phyloP scores from a whole-genome alignment of 129 eudicot species.

The Artemisia tridentata region DNA sequence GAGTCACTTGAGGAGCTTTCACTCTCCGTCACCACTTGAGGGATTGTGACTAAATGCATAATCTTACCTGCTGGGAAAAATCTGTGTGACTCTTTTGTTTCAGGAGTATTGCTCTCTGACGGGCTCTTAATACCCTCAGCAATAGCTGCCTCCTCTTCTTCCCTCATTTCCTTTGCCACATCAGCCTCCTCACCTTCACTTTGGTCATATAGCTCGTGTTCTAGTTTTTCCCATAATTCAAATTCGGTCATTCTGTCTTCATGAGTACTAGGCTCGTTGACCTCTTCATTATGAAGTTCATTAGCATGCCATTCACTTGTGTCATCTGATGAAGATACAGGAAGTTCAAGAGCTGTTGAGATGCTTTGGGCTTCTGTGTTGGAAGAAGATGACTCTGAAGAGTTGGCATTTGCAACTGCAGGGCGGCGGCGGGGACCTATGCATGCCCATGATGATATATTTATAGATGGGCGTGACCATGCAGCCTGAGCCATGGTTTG shows the following conservation, averaged over 20 bases:
- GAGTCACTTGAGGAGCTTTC: constrained; percentile 38
- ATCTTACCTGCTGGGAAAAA: constrained; percentile 94
- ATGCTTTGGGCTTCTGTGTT: constrained; percentile 35
- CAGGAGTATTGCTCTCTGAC: constrained; percentile 37
- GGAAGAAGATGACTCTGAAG: constrained; percentile 35
- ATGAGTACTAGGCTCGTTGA: constrained; percentile 29
- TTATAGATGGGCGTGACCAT: constrained; percentile 69
- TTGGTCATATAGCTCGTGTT: constrained; percentile 70
- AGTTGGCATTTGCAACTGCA: constrained; percentile 20
- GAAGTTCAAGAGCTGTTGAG: constrained; percentile 41
- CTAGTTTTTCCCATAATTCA: constrained; percentile 88
- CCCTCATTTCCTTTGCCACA: constrained; percentile 70
- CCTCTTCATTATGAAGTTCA: constrained; percentile 28
- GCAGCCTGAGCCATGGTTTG: constrained; percentile 98
- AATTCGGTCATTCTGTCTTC: constrained; percentile 79
- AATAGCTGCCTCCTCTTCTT: constrained; percentile 78
- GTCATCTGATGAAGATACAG: constrained; percentile 50
- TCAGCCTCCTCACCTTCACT: constrained; percentile 54
- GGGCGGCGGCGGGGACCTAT: constrained; percentile 83
- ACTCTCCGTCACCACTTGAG: constrained; percentile 31
- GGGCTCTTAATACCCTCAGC: constrained; percentile 48
- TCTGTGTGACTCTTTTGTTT: constrained; percentile 79
- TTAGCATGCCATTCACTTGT: constrained; percentile 32
- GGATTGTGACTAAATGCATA: constrained; percentile 72
- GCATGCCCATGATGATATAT: constrained; percentile 81